Conservation (phyloP, 2,329 filamentous ascomycete genomes). For the Mollisia scopiformis region DNA sequence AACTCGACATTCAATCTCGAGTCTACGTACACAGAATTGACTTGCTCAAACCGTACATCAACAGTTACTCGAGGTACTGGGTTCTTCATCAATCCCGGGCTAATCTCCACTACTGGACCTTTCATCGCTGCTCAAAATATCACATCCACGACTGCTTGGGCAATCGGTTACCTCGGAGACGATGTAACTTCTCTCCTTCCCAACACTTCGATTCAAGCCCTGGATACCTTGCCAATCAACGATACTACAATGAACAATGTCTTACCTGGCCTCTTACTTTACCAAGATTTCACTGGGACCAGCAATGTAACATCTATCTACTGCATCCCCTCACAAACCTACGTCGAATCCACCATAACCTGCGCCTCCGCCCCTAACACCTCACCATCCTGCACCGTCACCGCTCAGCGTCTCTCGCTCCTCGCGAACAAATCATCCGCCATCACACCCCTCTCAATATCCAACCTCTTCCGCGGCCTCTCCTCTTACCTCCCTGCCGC, state of each 20-base stretch:
- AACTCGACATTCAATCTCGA: conserved; percentile 26
- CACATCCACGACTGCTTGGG: conserved; percentile 19
- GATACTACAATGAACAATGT: conserved; percentile 9
- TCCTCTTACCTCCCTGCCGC: conserved; percentile 16
- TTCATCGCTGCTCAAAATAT: conserved; percentile 22
- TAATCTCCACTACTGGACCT: conserved; percentile 23
- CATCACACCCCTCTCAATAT: conserved; percentile 22
- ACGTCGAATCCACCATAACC: conserved; percentile 23
- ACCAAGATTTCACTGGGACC: conserved; percentile 27
- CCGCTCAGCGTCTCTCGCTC: conserved; percentile 22
- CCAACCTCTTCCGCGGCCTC: conserved; percentile 13
- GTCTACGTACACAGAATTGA: conserved; percentile 25
- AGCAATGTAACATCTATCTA: conserved; percentile 28
- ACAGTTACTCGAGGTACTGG: conserved; percentile 7
- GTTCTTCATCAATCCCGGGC: conserved; percentile 22
- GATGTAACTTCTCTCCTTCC: conserved; percentile 19
- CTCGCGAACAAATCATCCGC: conserved; percentile 11
- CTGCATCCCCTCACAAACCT: conserved; percentile 25
- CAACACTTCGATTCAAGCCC: conserved; percentile 15
- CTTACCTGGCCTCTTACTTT: conserved; percentile 23
- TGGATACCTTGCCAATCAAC: conserved; percentile 21
- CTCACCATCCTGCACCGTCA: conserved; percentile 17
- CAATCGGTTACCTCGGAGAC: conserved; percentile 26
- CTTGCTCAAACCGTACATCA: conserved; percentile 22
- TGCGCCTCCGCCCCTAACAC: conserved; percentile 13